Conservation (phyloP, 768 basidiomycete genomes). For the Artomyces pyxidatus region DNA sequence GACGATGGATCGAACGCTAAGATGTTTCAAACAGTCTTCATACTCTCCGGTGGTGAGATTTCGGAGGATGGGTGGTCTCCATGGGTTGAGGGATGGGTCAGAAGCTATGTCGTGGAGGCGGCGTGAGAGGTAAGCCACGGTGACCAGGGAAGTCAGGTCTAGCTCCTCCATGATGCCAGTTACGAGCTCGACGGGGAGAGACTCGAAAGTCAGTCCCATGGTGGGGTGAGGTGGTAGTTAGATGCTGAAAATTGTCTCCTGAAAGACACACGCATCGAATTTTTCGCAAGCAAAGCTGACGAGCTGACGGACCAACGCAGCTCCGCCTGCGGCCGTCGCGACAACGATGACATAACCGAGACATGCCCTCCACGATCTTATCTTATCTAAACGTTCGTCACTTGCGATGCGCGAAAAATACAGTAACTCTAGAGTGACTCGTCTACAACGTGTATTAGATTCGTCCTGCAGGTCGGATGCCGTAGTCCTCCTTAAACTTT, state of each 20-base stretch:
- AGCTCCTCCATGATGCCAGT: slow-evolving; percentile 65
- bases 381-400: too few relatives aligned
- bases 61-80: slow-evolving; percentile 63
- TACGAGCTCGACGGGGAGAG: slow-evolving; percentile 71
- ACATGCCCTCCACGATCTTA: too few relatives aligned
- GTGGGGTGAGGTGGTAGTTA: neutral
- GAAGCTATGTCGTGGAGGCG: slow-evolving; percentile 50
- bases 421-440: too few relatives aligned
- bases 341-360: too few relatives aligned
- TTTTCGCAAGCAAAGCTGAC: too few relatives aligned
- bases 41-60: slow-evolving; percentile 41
- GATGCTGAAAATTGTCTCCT: too few relatives aligned
- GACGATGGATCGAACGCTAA: slow-evolving; percentile 55
- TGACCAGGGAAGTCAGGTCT: slow-evolving; percentile 52
- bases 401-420: too few relatives aligned
- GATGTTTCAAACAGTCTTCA: slow-evolving; percentile 43
- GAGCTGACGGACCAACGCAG: too few relatives aligned
- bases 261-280: too few relatives aligned
- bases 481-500: slow-evolving; percentile 68
- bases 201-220: slow-evolving; percentile 14
- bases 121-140: slow-evolving; percentile 51
- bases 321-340: too few relatives aligned
- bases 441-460: too few relatives aligned
- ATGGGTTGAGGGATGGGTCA: slow-evolving; percentile 62
- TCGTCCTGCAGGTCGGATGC: slow-evolving; percentile 46